Base-by-base conservation (phyloP, 2,329 filamentous ascomycete genomes). In the Alternaria arbusti region DNA sequence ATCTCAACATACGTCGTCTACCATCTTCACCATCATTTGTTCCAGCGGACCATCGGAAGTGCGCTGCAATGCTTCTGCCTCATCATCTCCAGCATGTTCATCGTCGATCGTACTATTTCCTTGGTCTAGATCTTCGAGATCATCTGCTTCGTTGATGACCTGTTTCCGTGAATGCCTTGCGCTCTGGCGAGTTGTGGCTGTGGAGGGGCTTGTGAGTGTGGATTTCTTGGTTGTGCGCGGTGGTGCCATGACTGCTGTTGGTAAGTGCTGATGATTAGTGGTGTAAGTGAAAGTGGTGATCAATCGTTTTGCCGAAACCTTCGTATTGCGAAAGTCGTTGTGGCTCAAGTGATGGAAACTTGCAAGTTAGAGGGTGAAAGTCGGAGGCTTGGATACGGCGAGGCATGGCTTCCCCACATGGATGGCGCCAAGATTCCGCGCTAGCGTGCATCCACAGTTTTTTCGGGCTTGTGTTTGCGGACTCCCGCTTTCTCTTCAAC, bases 401-500 rank as follows among this genome's bases (percentile, higher is more conserved):
- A 20, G 25, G 17, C 3, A 23, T 56, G 47, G 47, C 46, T 68
- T 67, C 64, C 67, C 70, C 67, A 70, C 65, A 71, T 63, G 28
- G 25, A 71, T 62, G 28, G 28, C 51, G 73, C 74, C 72, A 75
- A 78, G 73, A 72, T 67, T 76, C 73, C 61, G 64, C 46, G 71
- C 71, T 65, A 71, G 66, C 60, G 63, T 61, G 60, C 65, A 65
- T 65, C 66, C 71, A 75, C 74, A 74, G 76, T 78, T 73, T 72
- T 75, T 74, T 64, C 59, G 57, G 36, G 36, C 36, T 32, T 51
- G 46, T 44, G 60, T 36, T 32, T 64, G 62, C 65, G 61, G 65
- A 70, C 66, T 68, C 61, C 63, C 65, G 67, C 61, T 50, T 65
- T 25, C 52, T 32, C 52, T 61, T 40, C 58, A 57, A 40, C 46